phyloP scores from a whole-genome alignment of 306 rosid genomes.

The Pyrus communis region DNA sequence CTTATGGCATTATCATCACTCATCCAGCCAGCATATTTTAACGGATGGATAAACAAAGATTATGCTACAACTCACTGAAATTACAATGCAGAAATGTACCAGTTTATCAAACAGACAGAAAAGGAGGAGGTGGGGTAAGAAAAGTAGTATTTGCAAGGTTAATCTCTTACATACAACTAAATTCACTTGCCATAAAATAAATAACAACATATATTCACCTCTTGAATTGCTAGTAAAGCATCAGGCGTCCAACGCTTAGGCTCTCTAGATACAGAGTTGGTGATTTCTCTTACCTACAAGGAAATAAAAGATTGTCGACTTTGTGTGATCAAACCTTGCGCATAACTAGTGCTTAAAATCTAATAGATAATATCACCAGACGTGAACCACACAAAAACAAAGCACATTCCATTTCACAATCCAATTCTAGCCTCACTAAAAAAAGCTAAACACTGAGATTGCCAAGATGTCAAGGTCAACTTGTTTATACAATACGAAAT shows the following conservation, averaged over 20 bases:
- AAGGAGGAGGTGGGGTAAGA: neutral
- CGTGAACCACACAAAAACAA: neutral
- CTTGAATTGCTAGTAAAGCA: conserved; percentile 69
- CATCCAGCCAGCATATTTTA: neutral
- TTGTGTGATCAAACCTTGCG: neutral
- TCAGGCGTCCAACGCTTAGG: conserved; percentile 67
- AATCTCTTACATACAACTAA: conserved; percentile 5
- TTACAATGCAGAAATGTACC: neutral
- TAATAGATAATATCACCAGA: neutral
- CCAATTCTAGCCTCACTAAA: neutral
- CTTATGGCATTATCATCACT: neutral
- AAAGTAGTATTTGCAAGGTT: neutral
- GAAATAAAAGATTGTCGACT: conserved; percentile 1
- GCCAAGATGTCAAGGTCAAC: neutral
- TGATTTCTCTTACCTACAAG: conserved; percentile 55
- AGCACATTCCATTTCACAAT: neutral
- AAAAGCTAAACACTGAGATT: neutral
- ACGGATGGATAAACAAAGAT: neutral
- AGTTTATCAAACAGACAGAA: neutral
- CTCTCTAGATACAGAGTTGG: conserved; percentile 22
- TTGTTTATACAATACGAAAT: neutral
- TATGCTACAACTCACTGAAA: neutral
- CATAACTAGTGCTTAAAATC: neutral
- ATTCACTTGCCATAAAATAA: conserved; percentile 7
- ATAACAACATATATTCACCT: conserved; percentile 38